Evolutionary conservation across 2,329 filamentous ascomycete genomes (phyloP).

Genomic region (Aspergillus ruber): DNA sequence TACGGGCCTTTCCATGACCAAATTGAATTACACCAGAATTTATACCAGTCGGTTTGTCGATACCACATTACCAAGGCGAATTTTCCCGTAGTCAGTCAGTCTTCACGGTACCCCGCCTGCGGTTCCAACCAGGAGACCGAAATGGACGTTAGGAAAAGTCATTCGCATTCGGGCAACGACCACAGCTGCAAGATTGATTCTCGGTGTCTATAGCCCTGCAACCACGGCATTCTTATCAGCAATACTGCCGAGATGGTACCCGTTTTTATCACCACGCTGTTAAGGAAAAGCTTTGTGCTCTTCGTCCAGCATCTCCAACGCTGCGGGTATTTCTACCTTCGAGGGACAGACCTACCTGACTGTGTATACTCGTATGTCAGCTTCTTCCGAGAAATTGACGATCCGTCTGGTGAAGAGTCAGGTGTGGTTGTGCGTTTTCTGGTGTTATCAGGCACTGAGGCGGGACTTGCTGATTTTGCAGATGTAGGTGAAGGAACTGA

Average conservation of each 20-base stretch:
- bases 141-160: neutral
- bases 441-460: no score
- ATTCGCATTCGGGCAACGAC: neutral
- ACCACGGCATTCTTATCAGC: neutral
- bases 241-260: neutral
- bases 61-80: neutral
- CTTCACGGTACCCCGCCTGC: neutral
- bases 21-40: neutral
- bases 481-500: no score
- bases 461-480: no score
- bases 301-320: neutral
- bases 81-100: neutral
- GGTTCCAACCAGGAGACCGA: neutral
- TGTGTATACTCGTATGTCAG: neutral
- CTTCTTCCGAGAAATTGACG: neutral
- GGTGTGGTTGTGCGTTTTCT: no score
- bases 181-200: neutral
- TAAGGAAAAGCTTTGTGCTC: neutral
- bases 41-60: neutral
- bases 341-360: neutral
- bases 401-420: no score
- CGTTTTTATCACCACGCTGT: neutral
- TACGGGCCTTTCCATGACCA: neutral
- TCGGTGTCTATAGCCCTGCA: neutral
- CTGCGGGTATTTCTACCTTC: neutral